phyloP scores from a whole-genome alignment of 148 eudicot species.

The Chenopodium suecicum region DNA sequence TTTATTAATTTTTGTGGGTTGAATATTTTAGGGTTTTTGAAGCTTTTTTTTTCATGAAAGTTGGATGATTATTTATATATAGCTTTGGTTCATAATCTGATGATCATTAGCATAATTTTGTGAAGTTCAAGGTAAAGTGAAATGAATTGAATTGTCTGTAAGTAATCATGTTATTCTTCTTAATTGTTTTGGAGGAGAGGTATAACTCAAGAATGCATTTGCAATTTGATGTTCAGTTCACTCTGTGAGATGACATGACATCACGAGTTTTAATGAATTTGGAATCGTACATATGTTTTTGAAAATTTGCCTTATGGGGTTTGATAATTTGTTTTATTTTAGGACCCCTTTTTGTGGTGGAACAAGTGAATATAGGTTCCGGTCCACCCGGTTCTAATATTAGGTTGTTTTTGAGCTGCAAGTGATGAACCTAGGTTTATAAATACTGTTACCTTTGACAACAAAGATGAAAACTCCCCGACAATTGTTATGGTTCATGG shows the following conservation, averaged over 20 bases:
- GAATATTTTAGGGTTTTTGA: not conserved
- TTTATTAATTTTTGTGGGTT: no score
- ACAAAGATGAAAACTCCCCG: constrained; percentile 60
- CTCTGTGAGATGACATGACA: not conserved
- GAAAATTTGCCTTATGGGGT: not conserved
- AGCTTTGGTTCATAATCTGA: not conserved
- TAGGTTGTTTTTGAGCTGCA: constrained; percentile 87
- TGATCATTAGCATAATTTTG: no score
- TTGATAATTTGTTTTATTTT: constrained; percentile 22
- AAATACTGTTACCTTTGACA: constrained; percentile 78
- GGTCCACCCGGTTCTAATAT: constrained; percentile 92
- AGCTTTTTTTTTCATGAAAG: not conserved
- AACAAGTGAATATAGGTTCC: constrained; percentile 78
- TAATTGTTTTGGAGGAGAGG: no score
- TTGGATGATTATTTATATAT: not conserved
- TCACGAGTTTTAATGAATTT: not conserved
- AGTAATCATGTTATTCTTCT: no score
- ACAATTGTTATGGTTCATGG: constrained; percentile 98
- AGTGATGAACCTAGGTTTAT: constrained; percentile 82
- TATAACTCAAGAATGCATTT: not conserved
- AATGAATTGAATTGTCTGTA: no score
- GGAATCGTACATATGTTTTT: not conserved
- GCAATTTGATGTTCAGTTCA: not conserved
- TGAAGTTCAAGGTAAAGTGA: not conserved
- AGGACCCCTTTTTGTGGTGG: constrained; percentile 77